A percentile compares a stretch with the other conserved stretches of the same genome.
Conservation (phyloP, 2,329 filamentous ascomycete species). For the Drechslerella coelobrocha region DNA sequence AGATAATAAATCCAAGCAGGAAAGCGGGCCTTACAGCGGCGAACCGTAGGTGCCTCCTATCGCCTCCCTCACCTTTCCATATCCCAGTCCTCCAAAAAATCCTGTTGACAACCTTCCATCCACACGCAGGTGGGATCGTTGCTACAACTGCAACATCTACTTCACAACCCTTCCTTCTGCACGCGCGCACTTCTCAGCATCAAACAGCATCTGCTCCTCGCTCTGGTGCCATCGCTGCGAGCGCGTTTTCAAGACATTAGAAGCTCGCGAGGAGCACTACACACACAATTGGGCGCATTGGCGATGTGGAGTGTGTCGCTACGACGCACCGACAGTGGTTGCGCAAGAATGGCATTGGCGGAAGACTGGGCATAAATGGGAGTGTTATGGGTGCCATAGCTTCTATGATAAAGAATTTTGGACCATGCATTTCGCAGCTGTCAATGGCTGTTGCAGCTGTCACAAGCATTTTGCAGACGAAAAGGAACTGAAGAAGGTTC, state of each 20-base stretch:
- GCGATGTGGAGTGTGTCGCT: constrained; percentile 20
- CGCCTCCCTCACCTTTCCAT: not conserved
- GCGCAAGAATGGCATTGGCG: constrained; percentile 34
- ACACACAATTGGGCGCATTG: constrained; percentile 31
- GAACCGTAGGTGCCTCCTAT: constrained; percentile 8
- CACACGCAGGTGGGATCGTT: constrained; percentile 25
- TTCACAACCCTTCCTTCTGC: constrained; percentile 16
- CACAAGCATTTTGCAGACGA: constrained; percentile 23
- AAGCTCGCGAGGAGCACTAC: constrained; percentile 25
- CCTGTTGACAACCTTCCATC: not conserved
- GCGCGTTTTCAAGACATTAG: constrained; percentile 20
- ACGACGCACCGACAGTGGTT: constrained; percentile 17
- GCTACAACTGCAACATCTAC: constrained; percentile 13
- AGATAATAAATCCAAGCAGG: not conserved
- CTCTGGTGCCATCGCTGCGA: constrained; percentile 37
- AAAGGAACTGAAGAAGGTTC: constrained; percentile 14
- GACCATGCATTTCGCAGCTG: constrained; percentile 20
- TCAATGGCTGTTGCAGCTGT: constrained; percentile 21
- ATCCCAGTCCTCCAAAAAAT: not conserved
- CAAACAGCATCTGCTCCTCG: not conserved
- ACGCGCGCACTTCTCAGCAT: constrained; percentile 11
- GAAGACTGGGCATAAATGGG: constrained; percentile 21
- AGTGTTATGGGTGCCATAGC: constrained; percentile 29
- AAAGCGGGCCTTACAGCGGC: constrained; percentile 18
- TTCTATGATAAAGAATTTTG: constrained; percentile 25